These are phyloP conservation scores for Arxiozyma telluris DNA, from an alignment of 1,139 yeast genomes.

Conservation along the genomic window DNA sequence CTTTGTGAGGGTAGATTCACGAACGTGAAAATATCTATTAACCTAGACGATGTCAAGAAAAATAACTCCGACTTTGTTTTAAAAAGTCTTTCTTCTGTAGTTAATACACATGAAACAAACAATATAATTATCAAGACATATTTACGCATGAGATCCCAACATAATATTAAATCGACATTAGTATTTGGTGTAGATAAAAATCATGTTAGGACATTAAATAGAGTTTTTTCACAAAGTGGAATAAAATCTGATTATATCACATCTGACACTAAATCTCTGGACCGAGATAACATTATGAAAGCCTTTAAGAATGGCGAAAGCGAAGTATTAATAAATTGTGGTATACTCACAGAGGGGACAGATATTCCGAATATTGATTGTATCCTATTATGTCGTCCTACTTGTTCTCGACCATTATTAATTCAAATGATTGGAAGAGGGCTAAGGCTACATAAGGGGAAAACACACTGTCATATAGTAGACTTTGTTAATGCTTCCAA, in stretches of 20 bases:
- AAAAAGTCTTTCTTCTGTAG: conserved; percentile 42
- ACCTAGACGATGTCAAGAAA: conserved; percentile 30
- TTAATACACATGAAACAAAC: conserved; percentile 49
- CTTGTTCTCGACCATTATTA: conserved; percentile 60
- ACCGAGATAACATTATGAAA: conserved; percentile 44
- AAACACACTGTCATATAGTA: conserved; percentile 60
- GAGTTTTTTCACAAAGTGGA: conserved; percentile 48
- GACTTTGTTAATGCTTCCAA: conserved; percentile 63
- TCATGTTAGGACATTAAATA: conserved; percentile 54
- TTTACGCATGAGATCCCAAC: conserved; percentile 27
- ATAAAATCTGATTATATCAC: conserved; percentile 69
- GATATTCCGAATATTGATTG: conserved; percentile 89
- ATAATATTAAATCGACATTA: conserved; percentile 50
- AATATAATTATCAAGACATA: conserved; percentile 54
- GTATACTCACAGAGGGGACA: conserved; percentile 90
- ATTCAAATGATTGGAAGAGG: conserved; percentile 94
- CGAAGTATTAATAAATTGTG: conserved; percentile 77
- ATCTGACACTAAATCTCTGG: conserved; percentile 48
- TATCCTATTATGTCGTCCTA: conserved; percentile 70
- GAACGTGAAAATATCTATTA: conserved; percentile 38
- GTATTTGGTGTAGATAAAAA: conserved; percentile 68
- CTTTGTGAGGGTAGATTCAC: conserved; percentile 63
- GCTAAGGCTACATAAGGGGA: conserved; percentile 51
- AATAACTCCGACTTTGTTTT: conserved; percentile 46
- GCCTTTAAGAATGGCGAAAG: conserved; percentile 56